Evolutionary conservation across 257 asterid genomes (phyloP).

Genomic region (Fraxinus cuspidata): DNA sequence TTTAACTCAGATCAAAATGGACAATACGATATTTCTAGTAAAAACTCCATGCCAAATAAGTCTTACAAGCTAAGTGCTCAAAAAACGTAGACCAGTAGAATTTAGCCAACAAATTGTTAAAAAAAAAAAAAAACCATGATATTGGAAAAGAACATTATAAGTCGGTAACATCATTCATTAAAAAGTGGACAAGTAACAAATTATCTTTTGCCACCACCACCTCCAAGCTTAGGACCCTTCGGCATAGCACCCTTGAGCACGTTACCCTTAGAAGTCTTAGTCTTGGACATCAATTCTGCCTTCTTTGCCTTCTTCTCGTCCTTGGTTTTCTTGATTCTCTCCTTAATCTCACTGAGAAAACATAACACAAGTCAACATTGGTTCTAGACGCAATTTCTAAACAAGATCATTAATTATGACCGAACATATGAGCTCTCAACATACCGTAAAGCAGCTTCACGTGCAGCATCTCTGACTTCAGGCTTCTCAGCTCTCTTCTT

Average conservation of each 20-base stretch:
- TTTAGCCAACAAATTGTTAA: not conserved
- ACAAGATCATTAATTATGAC: too few relatives aligned
- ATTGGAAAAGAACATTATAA: not conserved
- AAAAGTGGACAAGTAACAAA: not conserved
- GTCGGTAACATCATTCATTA: not conserved
- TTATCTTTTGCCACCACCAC: not conserved
- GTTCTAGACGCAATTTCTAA: not conserved
- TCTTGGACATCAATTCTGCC: not conserved
- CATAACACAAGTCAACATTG: not conserved
- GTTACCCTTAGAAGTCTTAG: not conserved
- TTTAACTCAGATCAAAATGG: too few relatives aligned
- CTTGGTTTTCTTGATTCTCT: not conserved
- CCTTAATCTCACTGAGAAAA: not conserved
- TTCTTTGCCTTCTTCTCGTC: not conserved
- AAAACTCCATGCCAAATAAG: too few relatives aligned
- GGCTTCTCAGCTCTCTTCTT: conserved; percentile 20
- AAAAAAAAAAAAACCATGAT: too few relatives aligned
- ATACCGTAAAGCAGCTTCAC: conserved; percentile 17
- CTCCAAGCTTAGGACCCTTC: not conserved
- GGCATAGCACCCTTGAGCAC: not conserved
- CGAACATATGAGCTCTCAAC: not conserved
- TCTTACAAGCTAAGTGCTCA: too few relatives aligned
- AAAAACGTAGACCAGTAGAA: too few relatives aligned
- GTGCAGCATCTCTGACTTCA: conserved; percentile 19
- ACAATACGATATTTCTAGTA: too few relatives aligned